Percentiles rank a stretch among this genome's conserved stretches.
Evolutionary conservation across 2,329 filamentous ascomycete genomes (phyloP).

Genomic region (Microsporum canis): DNA sequence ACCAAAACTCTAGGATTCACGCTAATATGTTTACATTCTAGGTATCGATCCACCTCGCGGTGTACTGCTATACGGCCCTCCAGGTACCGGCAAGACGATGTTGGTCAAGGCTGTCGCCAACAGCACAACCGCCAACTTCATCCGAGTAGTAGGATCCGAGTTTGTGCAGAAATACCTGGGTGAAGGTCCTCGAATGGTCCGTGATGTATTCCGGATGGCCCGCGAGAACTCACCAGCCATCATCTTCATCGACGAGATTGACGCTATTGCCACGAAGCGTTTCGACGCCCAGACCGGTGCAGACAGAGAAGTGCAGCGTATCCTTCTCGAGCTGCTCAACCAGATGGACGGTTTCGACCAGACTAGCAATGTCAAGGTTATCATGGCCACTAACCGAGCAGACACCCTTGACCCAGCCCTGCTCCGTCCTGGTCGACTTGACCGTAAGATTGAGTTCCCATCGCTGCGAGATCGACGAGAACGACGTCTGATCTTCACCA

Average conservation of each 20-base stretch:
- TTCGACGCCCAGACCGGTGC: conserved; percentile 98
- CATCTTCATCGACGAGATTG: conserved; percentile 99
- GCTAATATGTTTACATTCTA: conserved; percentile 15
- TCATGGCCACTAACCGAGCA: conserved; percentile 98
- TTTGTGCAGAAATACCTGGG: conserved; percentile 99
- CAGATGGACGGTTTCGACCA: conserved; percentile 99
- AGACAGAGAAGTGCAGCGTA: conserved; percentile 96
- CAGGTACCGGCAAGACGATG: conserved; percentile 95
- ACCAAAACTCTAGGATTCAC: conserved; percentile 4
- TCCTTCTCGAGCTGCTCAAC: conserved; percentile 90
- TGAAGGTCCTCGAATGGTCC: conserved; percentile 96
- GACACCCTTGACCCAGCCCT: conserved; percentile 94
- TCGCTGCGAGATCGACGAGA: conserved; percentile 85
- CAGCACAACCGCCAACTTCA: conserved; percentile 95
- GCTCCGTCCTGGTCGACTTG: conserved; percentile 84
- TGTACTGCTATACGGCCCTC: conserved; percentile 90
- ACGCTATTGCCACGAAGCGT: conserved; percentile 96
- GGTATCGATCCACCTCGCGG: conserved; percentile 90
- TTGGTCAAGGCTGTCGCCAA: conserved; percentile 97
- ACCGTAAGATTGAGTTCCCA: conserved; percentile 99
- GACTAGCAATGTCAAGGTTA: conserved; percentile 97
- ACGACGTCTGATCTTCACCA: conserved; percentile 89
- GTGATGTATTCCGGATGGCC: conserved; percentile 98
- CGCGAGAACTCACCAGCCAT: conserved; percentile 96
- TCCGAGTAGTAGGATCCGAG: conserved; percentile 93